A percentile compares a stretch with the other conserved stretches of the same genome.
Evolutionary conservation across 1,139 yeast genomes (phyloP).

Genomic region (Debaryomycetaceae sp.): DNA sequence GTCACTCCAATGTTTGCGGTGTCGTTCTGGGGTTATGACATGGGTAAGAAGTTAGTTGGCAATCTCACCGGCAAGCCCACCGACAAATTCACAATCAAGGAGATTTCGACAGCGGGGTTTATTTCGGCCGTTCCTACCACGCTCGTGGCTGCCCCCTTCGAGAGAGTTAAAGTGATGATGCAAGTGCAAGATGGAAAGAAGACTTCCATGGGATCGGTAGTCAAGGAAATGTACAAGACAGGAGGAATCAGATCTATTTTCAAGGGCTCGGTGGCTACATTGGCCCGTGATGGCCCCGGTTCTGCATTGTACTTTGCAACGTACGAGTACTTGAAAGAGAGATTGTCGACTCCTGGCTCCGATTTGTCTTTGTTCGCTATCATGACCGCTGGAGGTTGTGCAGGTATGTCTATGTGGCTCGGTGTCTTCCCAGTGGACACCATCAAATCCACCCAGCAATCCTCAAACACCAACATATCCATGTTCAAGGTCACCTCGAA

Average conservation of each 20-base stretch:
- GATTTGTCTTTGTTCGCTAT: constrained; percentile 69
- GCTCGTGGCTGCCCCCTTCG: constrained; percentile 93
- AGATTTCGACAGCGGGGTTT: constrained; percentile 93
- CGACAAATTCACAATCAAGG: constrained; percentile 54
- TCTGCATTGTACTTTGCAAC: constrained; percentile 96
- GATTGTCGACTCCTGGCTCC: constrained; percentile 53
- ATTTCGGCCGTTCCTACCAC: constrained; percentile 94
- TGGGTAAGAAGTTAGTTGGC: constrained; percentile 75
- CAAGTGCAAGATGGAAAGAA: constrained; percentile 67
- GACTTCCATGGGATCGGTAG: constrained; percentile 55
- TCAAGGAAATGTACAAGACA: constrained; percentile 65
- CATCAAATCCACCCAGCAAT: constrained; percentile 80
- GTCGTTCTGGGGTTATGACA: constrained; percentile 96
- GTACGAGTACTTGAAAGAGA: constrained; percentile 74
- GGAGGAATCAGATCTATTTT: constrained; percentile 86
- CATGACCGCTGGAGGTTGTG: constrained; percentile 88
- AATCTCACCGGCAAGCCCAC: constrained; percentile 37
- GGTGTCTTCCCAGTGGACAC: constrained; percentile 97
- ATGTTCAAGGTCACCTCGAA: constrained; percentile 63
- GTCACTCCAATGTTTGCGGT: constrained; percentile 99
- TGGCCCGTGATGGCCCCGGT: constrained; percentile 98
- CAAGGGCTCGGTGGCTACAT: constrained; percentile 87
- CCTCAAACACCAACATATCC: constrained; percentile 56
- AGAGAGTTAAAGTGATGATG: constrained; percentile 89
- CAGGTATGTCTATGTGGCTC: constrained; percentile 96